phyloP scores from a whole-genome alignment of 306 rosid genomes.

The Styphnolobium japonicum region DNA sequence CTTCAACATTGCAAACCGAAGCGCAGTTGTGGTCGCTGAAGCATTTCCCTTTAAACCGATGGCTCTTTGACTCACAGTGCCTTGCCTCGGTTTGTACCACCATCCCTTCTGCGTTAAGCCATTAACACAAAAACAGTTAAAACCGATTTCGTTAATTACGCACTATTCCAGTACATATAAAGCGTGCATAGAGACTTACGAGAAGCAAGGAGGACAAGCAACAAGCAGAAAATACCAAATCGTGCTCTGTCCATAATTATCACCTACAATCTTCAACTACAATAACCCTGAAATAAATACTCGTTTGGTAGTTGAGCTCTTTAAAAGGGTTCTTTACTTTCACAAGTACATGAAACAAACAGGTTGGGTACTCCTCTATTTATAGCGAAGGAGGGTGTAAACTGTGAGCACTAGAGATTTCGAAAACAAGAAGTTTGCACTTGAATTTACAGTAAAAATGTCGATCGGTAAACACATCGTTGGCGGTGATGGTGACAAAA shows the following conservation, averaged over 20 bases:
- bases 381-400: conserved; percentile 22
- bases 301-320: not conserved
- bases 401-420: not conserved
- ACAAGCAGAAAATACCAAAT: conserved; percentile 34
- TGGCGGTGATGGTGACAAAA: not conserved
- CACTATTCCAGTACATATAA: not conserved
- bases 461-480: not conserved
- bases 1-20: conserved; percentile 51
- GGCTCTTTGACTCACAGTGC: conserved; percentile 50
- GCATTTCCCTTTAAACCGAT: conserved; percentile 43
- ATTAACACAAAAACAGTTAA: not conserved
- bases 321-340: not conserved
- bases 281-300: not conserved
- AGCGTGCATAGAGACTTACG: conserved; percentile 28
- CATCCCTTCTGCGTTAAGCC: conserved; percentile 36
- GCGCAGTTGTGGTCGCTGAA: conserved; percentile 39
- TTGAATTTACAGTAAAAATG: not conserved
- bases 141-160: not conserved
- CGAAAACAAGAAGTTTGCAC: not conserved
- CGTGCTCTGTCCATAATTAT: conserved; percentile 34
- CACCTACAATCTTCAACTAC: not conserved
- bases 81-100: conserved; percentile 41
- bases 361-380: not conserved
- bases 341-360: not conserved
- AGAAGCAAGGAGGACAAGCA: conserved; percentile 43